Conservation (phyloP, 768 basidiomycete species). For the Lentinula raphanica region DNA sequence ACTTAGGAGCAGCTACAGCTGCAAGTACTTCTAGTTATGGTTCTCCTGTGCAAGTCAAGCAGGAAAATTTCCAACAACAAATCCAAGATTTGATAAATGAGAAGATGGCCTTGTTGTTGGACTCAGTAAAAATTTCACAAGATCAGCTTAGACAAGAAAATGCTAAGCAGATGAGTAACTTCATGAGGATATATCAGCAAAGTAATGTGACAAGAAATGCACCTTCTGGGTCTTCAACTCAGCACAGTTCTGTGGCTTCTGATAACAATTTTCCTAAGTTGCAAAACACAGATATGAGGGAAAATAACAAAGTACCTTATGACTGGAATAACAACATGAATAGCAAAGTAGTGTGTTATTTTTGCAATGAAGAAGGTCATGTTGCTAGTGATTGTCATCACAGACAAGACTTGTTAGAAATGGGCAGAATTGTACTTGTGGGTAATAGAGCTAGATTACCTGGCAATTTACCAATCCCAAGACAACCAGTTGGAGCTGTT, state of each 20-base stretch:
- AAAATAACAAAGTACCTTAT: not conserved
- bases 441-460: not conserved
- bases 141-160: not conserved
- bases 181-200: not conserved
- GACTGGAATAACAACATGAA: not conserved
- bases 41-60: not conserved
- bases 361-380: not conserved
- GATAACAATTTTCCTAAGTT: not conserved
- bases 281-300: not conserved
- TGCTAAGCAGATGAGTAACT: not conserved
- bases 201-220: not conserved
- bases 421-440: not conserved
- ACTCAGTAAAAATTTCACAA: not conserved
- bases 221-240: no score
- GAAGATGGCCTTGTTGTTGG: not conserved
- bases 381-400: not conserved
- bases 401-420: not conserved
- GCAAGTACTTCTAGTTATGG: not conserved
- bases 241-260: not conserved
- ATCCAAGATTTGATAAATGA: not conserved
- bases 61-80: not conserved
- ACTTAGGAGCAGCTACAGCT: not conserved
- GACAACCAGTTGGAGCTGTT: conserved; percentile 1
- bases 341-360: not conserved
- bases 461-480: not conserved